Base-by-base conservation (phyloP, 768 basidiomycete species). In the Xanthoconium purpureum region DNA sequence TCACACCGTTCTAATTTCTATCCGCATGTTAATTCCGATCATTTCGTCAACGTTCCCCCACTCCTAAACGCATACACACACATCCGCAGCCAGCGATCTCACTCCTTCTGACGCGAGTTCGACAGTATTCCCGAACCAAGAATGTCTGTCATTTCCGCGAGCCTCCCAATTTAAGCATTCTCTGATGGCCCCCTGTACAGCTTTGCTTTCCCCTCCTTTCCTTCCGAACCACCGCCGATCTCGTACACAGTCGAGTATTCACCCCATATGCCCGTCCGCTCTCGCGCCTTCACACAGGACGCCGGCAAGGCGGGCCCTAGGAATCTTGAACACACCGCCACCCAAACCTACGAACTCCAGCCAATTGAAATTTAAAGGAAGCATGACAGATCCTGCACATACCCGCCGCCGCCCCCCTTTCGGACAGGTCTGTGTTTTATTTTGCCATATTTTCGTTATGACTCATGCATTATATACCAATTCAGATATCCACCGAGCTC, bases 331-430 rank as follows among this genome's bases (percentile, higher is more conserved):
- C 43, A 89, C 87, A 43, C 87, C 87, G 54, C 85, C 87, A n/a
- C 87, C 80, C 2, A 87, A 85, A 62, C 75, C 80, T 46, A 73
- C 77, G n/a, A 74, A 81, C 53, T 70, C 76, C 10, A 77, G 71
- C 58, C 80, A 82, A 65, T 77, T 85, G 36, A 84, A 84, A 67
- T 71, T 85, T 36, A 85, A 88, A 62, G 88, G 89, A 49, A 83
- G 84, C 63, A 73, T 84, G 52, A 90, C 89, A 3, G 89, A 89
- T 66, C 89, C 89, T 20, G 81, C 85, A 10, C 81, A 74, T 50
- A 73, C 73, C 2, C 75, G 78, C 39, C 78, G 79, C 38, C 68
- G 75, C 18, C 73, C 68, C 39, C 54, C 71, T 20, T 73, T 75
- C 43, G 73, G 74, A 49, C 77, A 78, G 69, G 79, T 78, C 47